Evolutionary conservation across 2,329 filamentous ascomycete genomes (phyloP), one percentile per base, ranked within the genome.

Genomic region (Fusarium newnesense): DNA sequence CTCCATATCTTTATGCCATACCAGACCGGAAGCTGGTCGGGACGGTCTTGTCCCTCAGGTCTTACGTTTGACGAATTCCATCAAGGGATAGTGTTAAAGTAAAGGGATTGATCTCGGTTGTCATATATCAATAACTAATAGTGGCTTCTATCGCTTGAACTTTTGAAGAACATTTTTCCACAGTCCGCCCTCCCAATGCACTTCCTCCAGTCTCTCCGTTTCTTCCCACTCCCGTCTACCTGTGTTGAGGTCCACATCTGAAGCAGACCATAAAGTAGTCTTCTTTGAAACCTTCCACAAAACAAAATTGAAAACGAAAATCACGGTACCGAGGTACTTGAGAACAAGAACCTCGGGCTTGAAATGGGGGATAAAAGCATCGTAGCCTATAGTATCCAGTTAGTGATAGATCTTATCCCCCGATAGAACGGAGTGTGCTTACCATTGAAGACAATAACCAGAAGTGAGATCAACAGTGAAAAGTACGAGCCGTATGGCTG

Each of bases 231-330:
- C 57, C 26, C 72, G 75, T 34, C 90, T 78, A 60, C 88, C 90
- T 16, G 87, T 86, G 18, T 84, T 78, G 43, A 92, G 77, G 79
- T 93, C 90, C 7, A 88, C 85, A 49, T 91, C 88, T 32, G 87
- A 80, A 0, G 87, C 82, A 52, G 80, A 84, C 39, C 85, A 79
- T 69, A 84, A 85, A 5, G n/a, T 44, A 72, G 87, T 89, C 0
- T 84, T 85, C 77, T 91, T 88, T 67, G 86, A 67, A 1, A 89
- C 39, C 80, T 93, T 93, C 89, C 90, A 93, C 18, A 90, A 90
- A 7, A 90, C 72, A 7, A 88, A 86, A 60, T 93, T 88, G 85
- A 90, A 87, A 46, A 90, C 83, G 77, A 80, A 84, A 7, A 83
- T 72, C 7, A 78, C 61, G 13, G 81, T 77, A 5, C 82, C 82